phyloP scores from a whole-genome alignment of 2,329 filamentous ascomycete genomes.

The Ploettnerulaceae sp. region DNA sequence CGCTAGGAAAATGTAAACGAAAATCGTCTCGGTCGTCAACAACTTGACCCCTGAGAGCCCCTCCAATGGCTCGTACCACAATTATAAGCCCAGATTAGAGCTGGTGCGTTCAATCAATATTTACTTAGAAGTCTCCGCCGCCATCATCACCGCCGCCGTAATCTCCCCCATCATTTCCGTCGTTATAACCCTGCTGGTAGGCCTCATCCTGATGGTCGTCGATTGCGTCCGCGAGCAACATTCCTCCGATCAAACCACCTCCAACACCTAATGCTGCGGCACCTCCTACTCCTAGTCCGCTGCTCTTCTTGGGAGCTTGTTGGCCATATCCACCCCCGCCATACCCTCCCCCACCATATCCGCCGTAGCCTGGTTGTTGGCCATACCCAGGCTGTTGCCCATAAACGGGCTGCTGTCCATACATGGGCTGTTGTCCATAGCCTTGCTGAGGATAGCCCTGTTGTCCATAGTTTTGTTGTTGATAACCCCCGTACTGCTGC shows the following conservation, averaged over 20 bases:
- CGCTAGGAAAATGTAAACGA: not conserved
- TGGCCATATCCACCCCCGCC: conserved; percentile 32
- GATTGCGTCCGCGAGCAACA: conserved; percentile 63
- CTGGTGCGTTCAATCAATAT: not conserved
- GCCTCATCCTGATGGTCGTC: conserved; percentile 56
- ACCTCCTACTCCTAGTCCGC: conserved; percentile 63
- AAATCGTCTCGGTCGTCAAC: conserved; percentile 5
- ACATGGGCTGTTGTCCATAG: conserved; percentile 35
- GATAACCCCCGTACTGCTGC: conserved; percentile 33
- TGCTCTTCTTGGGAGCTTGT: conserved; percentile 41
- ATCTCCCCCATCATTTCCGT: conserved; percentile 25
- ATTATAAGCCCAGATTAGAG: not conserved
- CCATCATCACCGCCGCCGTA: conserved; percentile 28
- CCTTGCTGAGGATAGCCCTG: conserved; percentile 34
- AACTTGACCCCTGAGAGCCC: not conserved
- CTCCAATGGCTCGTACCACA: no score
- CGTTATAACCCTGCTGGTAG: conserved; percentile 46
- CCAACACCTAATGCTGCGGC: conserved; percentile 74
- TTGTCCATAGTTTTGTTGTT: conserved; percentile 36
- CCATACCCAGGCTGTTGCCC: conserved; percentile 36
- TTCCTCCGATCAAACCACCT: conserved; percentile 75
- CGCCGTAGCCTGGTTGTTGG: conserved; percentile 26
- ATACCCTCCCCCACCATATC: conserved; percentile 24
- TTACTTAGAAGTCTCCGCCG: conserved; percentile 22
- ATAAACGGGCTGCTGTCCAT: no score